Evolutionary conservation across 1,284 basidiomycete genomes (phyloP), one percentile per base, ranked within the genome.

Genomic region (Heterobasidion parviporum): DNA sequence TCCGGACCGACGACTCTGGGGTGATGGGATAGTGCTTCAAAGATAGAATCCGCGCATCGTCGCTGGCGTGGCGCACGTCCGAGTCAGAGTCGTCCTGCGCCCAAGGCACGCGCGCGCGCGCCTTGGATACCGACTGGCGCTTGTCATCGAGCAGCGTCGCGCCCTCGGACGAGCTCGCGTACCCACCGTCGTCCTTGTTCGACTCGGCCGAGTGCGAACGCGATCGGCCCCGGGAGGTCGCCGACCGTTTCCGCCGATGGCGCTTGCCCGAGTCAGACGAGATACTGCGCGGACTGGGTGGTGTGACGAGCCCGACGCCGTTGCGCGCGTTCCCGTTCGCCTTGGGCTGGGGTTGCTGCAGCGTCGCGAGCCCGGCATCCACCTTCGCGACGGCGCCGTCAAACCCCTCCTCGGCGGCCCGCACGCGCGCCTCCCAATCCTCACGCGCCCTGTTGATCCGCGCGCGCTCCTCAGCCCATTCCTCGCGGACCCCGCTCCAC

Each of bases 391-490:
- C 66, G 12, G 70, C 64, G 50, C 59, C 64, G 38, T 67, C 69
- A 38, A 80, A 55, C 3, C 70, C 69, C n/a, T 71, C 65, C 61
- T 80, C 78, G n/a, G 76, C 56, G 15, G 64, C 62, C n/a, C 68
- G 68, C 36, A 74, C 67, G 14, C 72, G 70, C 33, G 49, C 68
- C 77, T 97, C 94, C 88, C 91, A 95, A 60, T 94, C 91, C 43
- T 89, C 82, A 41, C 89, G 80, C 8, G 91, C 89, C 20, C 80
- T 77, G 45, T 78, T 75, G 7, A 97, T 74, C 35, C 89, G 77
- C 60, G 89, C 87, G 2, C 92, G 78, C 70, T 97, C 95, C 26
- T 81, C 74, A 6, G 79, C 79, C 92, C 94, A 94, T 52, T 89
- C 87, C 62, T 91, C 85, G 60, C 88, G 81, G 48, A 94, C 85